phyloP scores from a whole-genome alignment of 495 filamentous ascomycete species.

The Penicillium crystallinum region DNA sequence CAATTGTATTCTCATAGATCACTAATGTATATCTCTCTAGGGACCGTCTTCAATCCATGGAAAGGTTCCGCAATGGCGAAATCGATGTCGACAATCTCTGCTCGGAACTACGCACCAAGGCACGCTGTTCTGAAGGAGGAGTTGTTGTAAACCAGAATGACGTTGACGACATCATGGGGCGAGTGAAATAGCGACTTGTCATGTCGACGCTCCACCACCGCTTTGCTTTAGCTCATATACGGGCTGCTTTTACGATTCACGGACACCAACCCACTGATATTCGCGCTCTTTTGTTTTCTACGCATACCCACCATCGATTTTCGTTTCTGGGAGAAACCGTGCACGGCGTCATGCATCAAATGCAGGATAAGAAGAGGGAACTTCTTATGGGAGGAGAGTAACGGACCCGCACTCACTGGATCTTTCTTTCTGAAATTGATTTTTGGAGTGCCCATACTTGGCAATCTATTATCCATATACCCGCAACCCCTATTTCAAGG shows the following conservation, averaged over 20 bases:
- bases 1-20: not conserved
- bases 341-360: constrained; percentile 24
- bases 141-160: constrained; percentile 89
- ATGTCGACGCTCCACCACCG: not conserved
- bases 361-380: constrained; percentile 13
- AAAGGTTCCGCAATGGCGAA: constrained; percentile 79
- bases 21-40: constrained; percentile 43
- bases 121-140: constrained; percentile 87
- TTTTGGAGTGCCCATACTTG: not conserved
- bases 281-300: constrained; percentile 18
- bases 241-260: constrained; percentile 20
- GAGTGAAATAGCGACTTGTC: constrained; percentile 27
- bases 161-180: constrained; percentile 73
- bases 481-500: too few species aligned
- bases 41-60: constrained; percentile 86
- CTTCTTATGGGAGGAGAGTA: not conserved
- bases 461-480: constrained; percentile 3
- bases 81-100: constrained; percentile 92
- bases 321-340: constrained; percentile 21
- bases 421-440: not conserved
- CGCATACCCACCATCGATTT: constrained; percentile 26
- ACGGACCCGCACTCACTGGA: not conserved
- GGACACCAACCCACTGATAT: constrained; percentile 14
- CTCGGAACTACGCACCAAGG: constrained; percentile 90
- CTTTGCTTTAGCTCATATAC: not conserved